These are phyloP conservation scores for Suillus spraguei DNA, from an alignment of 768 basidiomycete genomes.

Conservation along the genomic window DNA sequence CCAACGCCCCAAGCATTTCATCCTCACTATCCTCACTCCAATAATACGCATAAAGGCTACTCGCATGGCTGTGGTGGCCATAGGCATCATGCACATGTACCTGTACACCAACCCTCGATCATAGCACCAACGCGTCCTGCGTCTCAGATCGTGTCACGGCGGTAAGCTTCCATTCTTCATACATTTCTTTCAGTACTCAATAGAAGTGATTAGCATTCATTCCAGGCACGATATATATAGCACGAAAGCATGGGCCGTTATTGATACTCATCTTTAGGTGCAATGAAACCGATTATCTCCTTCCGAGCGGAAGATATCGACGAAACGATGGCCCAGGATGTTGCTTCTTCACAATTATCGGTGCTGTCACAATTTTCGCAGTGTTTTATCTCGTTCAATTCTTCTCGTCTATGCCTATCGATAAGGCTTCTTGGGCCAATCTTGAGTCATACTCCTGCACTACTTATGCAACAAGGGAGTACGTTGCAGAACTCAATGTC, in stretches of 20 bases:
- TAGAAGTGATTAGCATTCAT: neutral
- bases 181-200: neutral
- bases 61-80: too few species aligned
- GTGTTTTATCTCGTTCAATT: slow-evolving; percentile 1
- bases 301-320: neutral
- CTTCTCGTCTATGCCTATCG: neutral
- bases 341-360: neutral
- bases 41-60: neutral
- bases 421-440: slow-evolving; percentile 18
- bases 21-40: neutral
- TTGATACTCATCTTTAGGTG: neutral
- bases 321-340: neutral
- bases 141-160: neutral
- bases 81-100: neutral
- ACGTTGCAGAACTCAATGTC: slow-evolving; percentile 32
- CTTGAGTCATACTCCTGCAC: slow-evolving; percentile 25
- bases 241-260: neutral
- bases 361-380: neutral
- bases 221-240: neutral
- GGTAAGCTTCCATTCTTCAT: neutral
- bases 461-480: slow-evolving; percentile 31
- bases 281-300: slow-evolving; percentile 1
- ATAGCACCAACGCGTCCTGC: neutral
- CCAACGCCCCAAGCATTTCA: neutral
- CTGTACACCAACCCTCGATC: neutral